Evolutionary conservation across 768 basidiomycete genomes (phyloP).

Genomic region (Lentinula boryana): DNA sequence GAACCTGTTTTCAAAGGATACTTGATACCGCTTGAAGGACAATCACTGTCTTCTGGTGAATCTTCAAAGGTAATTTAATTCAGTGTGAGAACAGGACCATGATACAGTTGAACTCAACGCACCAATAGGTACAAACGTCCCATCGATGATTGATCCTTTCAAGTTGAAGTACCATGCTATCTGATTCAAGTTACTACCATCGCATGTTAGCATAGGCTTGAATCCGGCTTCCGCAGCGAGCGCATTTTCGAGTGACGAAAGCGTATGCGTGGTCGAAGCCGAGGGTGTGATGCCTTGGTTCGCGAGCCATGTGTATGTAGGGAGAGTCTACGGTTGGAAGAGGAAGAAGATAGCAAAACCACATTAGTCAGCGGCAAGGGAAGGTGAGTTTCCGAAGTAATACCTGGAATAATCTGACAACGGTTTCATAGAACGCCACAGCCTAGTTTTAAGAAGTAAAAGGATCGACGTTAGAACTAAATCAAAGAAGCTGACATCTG

Average conservation of each 20-base stretch:
- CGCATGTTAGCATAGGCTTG: conserved; percentile 41
- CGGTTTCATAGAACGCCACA: conserved; percentile 57
- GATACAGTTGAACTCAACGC: conserved; percentile 12
- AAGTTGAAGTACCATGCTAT: conserved; percentile 64
- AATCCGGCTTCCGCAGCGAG: conserved; percentile 51
- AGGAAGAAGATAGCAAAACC: background rate
- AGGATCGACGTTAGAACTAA: background rate
- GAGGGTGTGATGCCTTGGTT: conserved; percentile 71
- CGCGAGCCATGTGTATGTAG: conserved; percentile 69
- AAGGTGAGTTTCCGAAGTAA: conserved; percentile 7
- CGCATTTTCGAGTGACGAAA: conserved; percentile 47
- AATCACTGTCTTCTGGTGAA: conserved; percentile 42
- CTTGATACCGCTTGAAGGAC: conserved; percentile 50
- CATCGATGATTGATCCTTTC: conserved; percentile 63
- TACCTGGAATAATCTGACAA: conserved; percentile 55
- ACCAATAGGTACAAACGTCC: conserved; percentile 57
- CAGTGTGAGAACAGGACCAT: background rate
- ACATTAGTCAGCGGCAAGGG: background rate
- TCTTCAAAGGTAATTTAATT: conserved; percentile 26
- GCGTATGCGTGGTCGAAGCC: conserved; percentile 48
- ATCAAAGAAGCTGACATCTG: conserved; percentile 38
- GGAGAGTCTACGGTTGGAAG: conserved; percentile 38
- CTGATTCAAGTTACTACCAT: conserved; percentile 26
- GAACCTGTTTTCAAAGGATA: conserved; percentile 52
- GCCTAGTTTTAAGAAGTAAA: conserved; percentile 32